Evolutionary conservation across 2,329 filamentous ascomycete species (phyloP).

Genomic region (Pseudonectria buxi): DNA sequence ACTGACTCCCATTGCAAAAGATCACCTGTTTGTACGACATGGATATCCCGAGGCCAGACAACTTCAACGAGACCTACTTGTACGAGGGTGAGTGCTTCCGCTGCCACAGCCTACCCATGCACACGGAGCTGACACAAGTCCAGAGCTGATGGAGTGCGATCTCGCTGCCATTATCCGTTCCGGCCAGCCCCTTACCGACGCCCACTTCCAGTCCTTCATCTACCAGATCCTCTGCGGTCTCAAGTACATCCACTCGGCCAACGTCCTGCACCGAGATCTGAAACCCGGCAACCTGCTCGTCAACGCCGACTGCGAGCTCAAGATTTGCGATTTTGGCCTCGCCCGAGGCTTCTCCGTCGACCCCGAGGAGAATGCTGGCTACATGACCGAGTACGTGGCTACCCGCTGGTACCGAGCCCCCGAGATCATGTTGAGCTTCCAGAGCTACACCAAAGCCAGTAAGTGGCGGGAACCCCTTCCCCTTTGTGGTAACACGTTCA

Average conservation of each 20-base stretch:
- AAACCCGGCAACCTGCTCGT: conserved; percentile 97
- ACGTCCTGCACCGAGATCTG: conserved; percentile 91
- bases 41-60: conserved; percentile 95
- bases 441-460: conserved; percentile 99
- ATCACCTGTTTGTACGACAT: conserved; percentile 99
- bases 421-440: conserved; percentile 99
- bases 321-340: conserved; percentile 97
- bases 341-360: conserved; percentile 95
- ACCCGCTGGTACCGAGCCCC: conserved; percentile 93
- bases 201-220: conserved; percentile 99
- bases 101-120: not conserved
- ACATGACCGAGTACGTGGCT: conserved; percentile 99
- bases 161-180: conserved; percentile 96
- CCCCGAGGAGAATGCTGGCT: conserved; percentile 95
- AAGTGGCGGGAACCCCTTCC: conserved; percentile 40
- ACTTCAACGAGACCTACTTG: conserved; percentile 98
- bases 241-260: conserved; percentile 99
- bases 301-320: conserved; percentile 98
- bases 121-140: conserved; percentile 11
- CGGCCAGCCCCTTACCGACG: conserved; percentile 92
- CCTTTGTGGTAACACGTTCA: not conserved
- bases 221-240: conserved; percentile 98
- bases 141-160: conserved; percentile 99
- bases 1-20: conserved; percentile 39
- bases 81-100: conserved; percentile 70